A percentile compares a stretch with the other conserved stretches of the same genome.
phyloP scores from a whole-genome alignment of 2,329 filamentous ascomycete genomes.

The Xylariaceae sp. region DNA sequence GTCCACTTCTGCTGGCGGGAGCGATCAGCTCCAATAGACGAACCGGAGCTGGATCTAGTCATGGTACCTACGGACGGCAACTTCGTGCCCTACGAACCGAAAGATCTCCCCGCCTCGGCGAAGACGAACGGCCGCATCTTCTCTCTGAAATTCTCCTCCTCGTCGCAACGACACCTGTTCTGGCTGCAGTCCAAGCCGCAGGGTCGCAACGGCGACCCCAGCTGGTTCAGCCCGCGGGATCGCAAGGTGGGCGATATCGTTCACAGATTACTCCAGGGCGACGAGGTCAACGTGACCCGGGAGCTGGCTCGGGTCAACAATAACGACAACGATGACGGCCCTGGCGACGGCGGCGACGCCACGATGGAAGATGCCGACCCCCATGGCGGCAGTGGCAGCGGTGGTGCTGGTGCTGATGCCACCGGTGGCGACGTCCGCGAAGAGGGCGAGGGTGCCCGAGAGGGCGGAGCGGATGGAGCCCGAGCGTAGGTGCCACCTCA shows the following conservation, averaged over 20 bases:
- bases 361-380: slow-evolving; percentile 69
- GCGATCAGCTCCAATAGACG: slow-evolving; percentile 59
- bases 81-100: slow-evolving; percentile 72
- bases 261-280: slow-evolving; percentile 75
- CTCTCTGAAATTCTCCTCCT: slow-evolving; percentile 87
- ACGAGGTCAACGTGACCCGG: slow-evolving; percentile 70
- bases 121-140: slow-evolving; percentile 86
- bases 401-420: slow-evolving; percentile 77
- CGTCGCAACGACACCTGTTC: slow-evolving; percentile 85
- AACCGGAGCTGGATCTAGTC: slow-evolving; percentile 79
- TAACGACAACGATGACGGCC: slow-evolving; percentile 36
- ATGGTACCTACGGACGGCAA: slow-evolving; percentile 88
- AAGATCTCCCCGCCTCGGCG: slow-evolving; percentile 44
- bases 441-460: slow-evolving; percentile 80
- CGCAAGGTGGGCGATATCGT: slow-evolving; percentile 83
- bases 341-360: slow-evolving; percentile 62
- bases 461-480: slow-evolving; percentile 92
- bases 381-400: slow-evolving; percentile 60
- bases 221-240: slow-evolving; percentile 79
- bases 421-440: slow-evolving; percentile 88
- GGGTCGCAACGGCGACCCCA: slow-evolving; percentile 56
- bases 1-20: slow-evolving; percentile 97
- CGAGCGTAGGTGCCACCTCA: slow-evolving; percentile 98
- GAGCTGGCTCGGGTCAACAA: slow-evolving; percentile 62
- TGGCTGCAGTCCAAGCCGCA: slow-evolving; percentile 94